Percentiles rank a stretch among this genome's conserved stretches.
Conservation (phyloP, 805 yeast genomes). For the Candida tallmaniae region DNA sequence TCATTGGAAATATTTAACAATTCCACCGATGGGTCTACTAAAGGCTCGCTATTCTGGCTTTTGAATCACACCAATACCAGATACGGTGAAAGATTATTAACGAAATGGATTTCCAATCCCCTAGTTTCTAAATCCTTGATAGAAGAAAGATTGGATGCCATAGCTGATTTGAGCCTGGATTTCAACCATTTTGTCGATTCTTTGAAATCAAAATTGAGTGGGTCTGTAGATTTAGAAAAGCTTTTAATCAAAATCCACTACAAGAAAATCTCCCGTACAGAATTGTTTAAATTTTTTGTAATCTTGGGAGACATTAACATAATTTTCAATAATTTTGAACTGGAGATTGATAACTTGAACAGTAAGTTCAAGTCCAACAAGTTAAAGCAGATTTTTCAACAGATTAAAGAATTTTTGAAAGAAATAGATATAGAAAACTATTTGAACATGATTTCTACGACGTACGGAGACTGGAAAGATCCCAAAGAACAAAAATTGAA, state of each 20-base stretch:
- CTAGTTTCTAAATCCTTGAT: slow-evolving; percentile 51
- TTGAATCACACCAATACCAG: slow-evolving; percentile 76
- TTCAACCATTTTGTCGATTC: slow-evolving; percentile 33
- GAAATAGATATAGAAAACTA: slow-evolving; percentile 28
- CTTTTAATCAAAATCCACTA: slow-evolving; percentile 36
- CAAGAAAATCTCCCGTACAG: slow-evolving; percentile 30
- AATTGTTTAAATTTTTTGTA: slow-evolving; percentile 26
- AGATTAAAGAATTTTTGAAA: slow-evolving; percentile 30
- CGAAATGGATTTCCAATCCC: slow-evolving; percentile 75
- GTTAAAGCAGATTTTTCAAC: slow-evolving; percentile 34
- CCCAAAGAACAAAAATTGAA: slow-evolving; percentile 39
- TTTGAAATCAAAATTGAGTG: slow-evolving; percentile 18
- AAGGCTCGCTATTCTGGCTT: slow-evolving; percentile 77
- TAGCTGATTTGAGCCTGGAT: slow-evolving; percentile 23
- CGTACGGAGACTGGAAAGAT: slow-evolving; percentile 42
- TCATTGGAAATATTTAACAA: slow-evolving; percentile 75
- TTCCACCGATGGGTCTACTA: slow-evolving; percentile 46
- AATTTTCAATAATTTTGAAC: slow-evolving; percentile 28
- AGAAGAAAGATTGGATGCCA: slow-evolving; percentile 58
- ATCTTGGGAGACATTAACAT: slow-evolving; percentile 24
- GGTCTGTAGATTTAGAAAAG: slow-evolving; percentile 28
- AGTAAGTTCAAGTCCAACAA: slow-evolving; percentile 28
- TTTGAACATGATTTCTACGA: slow-evolving; percentile 48
- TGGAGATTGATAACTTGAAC: slow-evolving; percentile 18
- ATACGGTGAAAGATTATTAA: slow-evolving; percentile 66